phyloP scores from a whole-genome alignment of 139 green algal genomes.

The Gonium pectorale region DNA sequence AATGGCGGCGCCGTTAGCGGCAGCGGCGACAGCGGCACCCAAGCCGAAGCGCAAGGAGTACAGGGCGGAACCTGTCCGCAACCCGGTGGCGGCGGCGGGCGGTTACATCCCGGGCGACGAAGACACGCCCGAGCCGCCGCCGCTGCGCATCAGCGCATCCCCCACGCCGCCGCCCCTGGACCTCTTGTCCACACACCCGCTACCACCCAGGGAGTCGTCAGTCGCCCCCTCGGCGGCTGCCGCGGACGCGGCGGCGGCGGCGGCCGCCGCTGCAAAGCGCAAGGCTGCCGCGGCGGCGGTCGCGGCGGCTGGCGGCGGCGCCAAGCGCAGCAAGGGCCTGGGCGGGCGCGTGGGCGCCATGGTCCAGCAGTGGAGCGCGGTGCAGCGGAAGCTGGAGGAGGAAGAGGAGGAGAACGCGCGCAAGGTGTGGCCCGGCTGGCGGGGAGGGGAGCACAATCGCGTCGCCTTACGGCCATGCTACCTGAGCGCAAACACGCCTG shows the following conservation, averaged over 20 bases:
- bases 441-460: too few relatives aligned
- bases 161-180: conserved; percentile 25
- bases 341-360: conserved; percentile 62
- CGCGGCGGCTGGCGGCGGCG: neutral
- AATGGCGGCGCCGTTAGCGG: too few relatives aligned
- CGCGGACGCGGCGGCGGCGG: neutral
- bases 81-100: neutral
- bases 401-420: conserved; percentile 56
- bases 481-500: too few relatives aligned
- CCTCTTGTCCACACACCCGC: neutral
- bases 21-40: neutral
- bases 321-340: conserved; percentile 34
- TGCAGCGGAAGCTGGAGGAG: conserved; percentile 55
- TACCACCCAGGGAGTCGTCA: neutral
- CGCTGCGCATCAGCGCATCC: neutral
- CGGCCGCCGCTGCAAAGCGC: conserved; percentile 38
- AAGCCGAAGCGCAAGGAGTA: conserved; percentile 36
- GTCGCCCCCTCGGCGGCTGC: conserved; percentile 1
- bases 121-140: neutral
- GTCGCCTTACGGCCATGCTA: too few relatives aligned
- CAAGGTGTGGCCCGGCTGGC: neutral
- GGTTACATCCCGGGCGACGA: neutral
- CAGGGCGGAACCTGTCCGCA: neutral
- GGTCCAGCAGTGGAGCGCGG: conserved; percentile 77
- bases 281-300: conserved; percentile 16